These are phyloP conservation scores for Hypholoma fasciculare DNA, from an alignment of 768 basidiomycete genomes.

Conservation along the genomic window DNA sequence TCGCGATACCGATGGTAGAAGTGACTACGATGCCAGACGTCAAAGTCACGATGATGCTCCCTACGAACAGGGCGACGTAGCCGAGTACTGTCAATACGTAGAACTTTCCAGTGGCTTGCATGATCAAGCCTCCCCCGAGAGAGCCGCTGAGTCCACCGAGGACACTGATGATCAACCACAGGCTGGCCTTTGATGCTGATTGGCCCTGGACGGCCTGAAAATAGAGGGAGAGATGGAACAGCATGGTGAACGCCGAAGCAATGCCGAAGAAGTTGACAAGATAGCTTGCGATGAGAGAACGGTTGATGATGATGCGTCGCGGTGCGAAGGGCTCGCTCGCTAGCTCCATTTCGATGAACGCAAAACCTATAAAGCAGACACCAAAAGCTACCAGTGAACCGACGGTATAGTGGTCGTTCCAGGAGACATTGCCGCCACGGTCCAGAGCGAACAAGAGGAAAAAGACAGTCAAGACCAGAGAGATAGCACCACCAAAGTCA, in stretches of 20 bases:
- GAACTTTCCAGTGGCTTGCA: conserved; percentile 60
- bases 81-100: conserved; percentile 48
- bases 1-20: conserved; percentile 36
- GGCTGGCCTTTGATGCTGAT: conserved; percentile 47
- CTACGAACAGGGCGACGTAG: conserved; percentile 38
- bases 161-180: conserved; percentile 52
- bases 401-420: conserved; percentile 40
- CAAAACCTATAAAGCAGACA: conserved; percentile 38
- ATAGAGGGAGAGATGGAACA: conserved; percentile 59
- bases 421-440: conserved; percentile 49
- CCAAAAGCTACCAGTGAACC: conserved; percentile 33
- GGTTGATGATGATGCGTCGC: conserved; percentile 48
- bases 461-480: conserved; percentile 56
- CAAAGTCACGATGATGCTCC: conserved; percentile 35
- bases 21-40: conserved; percentile 38
- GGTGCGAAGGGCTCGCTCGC: conserved; percentile 66
- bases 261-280: conserved; percentile 60
- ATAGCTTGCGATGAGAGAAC: conserved; percentile 52
- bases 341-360: conserved; percentile 44
- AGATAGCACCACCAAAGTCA: conserved; percentile 60
- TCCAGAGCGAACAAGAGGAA: conserved; percentile 60
- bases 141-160: conserved; percentile 49
- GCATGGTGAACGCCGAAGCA: conserved; percentile 39
- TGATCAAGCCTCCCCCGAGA: conserved; percentile 49
- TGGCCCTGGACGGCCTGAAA: conserved; percentile 55